Percentiles rank a stretch among this genome's conserved stretches.
These are phyloP conservation scores for Aspergillus panamensis DNA, from an alignment of 495 filamentous ascomycete genomes.

Conservation along the genomic window DNA sequence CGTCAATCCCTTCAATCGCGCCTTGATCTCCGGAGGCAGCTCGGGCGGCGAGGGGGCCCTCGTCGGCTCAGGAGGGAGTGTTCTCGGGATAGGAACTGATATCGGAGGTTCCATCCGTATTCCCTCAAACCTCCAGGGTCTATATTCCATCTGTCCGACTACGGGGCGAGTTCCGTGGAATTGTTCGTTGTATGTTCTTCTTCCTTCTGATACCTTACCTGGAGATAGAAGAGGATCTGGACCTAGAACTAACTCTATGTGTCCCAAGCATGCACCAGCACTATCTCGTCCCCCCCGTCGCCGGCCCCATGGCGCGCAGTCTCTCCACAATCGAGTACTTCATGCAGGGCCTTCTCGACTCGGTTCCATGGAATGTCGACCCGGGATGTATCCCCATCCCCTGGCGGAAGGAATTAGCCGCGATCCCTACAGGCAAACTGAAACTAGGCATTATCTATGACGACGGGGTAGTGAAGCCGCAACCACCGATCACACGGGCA, in stretches of 20 bases:
- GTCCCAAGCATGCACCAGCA: conserved; percentile 24
- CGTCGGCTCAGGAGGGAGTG: conserved; percentile 54
- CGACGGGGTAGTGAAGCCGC: conserved; percentile 53
- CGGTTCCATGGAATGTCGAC: conserved; percentile 41
- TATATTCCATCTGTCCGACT: conserved; percentile 65
- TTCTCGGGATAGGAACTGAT: conserved; percentile 66
- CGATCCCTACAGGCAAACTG: conserved; percentile 28
- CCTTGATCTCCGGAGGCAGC: conserved; percentile 58
- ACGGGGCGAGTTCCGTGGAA: conserved; percentile 53
- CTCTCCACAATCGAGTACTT: conserved; percentile 42
- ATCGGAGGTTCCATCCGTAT: conserved; percentile 64
- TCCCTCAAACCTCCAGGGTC: conserved; percentile 60
- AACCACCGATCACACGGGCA: conserved; percentile 50
- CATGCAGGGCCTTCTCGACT: conserved; percentile 35
- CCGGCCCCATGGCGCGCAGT: conserved; percentile 43
- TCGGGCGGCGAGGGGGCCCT: conserved; percentile 66
- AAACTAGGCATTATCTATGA: conserved; percentile 51
- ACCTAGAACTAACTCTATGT: background rate
- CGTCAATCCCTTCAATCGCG: conserved; percentile 54
- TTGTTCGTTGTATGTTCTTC: conserved; percentile 25
- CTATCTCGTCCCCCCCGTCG: conserved; percentile 34
- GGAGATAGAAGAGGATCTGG: background rate
- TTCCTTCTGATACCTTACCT: background rate
- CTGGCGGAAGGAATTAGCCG: conserved; percentile 38
- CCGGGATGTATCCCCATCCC: conserved; percentile 42